Evolutionary conservation across 768 basidiomycete genomes (phyloP), one percentile per base, ranked within the genome.

Genomic region (Mycena haematopus): DNA sequence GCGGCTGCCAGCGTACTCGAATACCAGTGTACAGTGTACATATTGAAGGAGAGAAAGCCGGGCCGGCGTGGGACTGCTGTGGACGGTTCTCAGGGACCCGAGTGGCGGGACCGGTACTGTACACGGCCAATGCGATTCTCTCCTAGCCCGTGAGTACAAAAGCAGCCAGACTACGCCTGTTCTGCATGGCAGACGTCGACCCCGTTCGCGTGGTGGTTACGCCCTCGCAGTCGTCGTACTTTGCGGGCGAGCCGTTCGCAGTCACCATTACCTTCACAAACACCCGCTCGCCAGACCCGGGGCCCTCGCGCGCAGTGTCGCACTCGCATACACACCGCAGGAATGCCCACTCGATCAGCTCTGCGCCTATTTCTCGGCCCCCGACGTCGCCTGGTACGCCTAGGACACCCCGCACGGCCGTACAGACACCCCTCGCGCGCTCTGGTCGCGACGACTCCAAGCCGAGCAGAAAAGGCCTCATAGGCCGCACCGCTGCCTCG

Each of bases 201-300:
- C 80, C 81, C 45, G 81, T 93, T 6, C 86, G 89, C 38, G 86
- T 93, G 40, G 82, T 86, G 27, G 88, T 92, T 22, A 84, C 84
- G 0, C 96, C 96, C 1, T 82, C 91, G 0, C 91, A 95, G 65
- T 90, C 93, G 0, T 92, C 94, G 0, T 98, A 91, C 77, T 98
- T 96, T 73, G 93, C 96, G 0, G 96, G 96, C 59, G 96, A 98
- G 75, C 79, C 84, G 0, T 93, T 96, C 75, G 80, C 87, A 2
- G 93, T 92, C 14, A 90, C 87, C 4, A 87, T 98, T 67, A 90
- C 91, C 0, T 94, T 97, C 75, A 89, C 91, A 52, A 97, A 96
- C 73, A 89, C 87, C 5, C 86, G 86, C 27, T 80, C 87, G 0
- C 81, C 86, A 6, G 78, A 79, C 24, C 70, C 75, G 27, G 77